Evolutionary conservation across 2,329 filamentous ascomycete genomes (phyloP).

Genomic region (Chalara sp.): DNA sequence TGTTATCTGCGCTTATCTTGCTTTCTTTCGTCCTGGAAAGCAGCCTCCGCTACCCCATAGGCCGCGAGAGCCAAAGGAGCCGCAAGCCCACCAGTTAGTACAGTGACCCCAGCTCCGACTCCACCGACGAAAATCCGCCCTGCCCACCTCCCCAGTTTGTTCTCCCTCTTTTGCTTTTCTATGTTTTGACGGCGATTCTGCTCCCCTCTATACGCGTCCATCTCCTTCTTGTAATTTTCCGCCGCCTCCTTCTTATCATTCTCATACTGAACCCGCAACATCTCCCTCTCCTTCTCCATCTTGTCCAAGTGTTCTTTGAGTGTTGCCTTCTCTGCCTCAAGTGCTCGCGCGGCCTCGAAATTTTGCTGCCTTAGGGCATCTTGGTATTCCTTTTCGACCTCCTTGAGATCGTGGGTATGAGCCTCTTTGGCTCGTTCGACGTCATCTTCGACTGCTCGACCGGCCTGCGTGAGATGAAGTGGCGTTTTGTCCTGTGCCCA

Average conservation of each 20-base stretch:
- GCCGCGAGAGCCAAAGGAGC: too few relatives aligned
- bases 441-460: not conserved
- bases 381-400: not conserved
- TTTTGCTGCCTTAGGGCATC: not conserved
- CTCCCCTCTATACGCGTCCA: too few relatives aligned
- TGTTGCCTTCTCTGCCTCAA: not conserved
- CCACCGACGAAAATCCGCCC: too few relatives aligned
- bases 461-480: not conserved
- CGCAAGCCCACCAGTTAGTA: too few relatives aligned
- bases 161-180: too few relatives aligned
- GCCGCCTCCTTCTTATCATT: not conserved
- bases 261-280: not conserved
- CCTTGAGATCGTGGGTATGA: not conserved
- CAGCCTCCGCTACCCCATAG: too few relatives aligned
- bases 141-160: too few relatives aligned
- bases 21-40: too few relatives aligned
- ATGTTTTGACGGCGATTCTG: too few relatives aligned
- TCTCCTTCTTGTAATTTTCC: constrained; percentile 47
- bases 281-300: not conserved
- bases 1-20: too few relatives aligned
- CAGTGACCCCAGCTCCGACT: too few relatives aligned
- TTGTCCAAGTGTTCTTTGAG: not conserved
- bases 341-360: not conserved
- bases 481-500: not conserved
- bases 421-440: not conserved